Evolutionary conservation across 805 yeast species (phyloP), one percentile per base, ranked within the genome.

Genomic region (Barnettozyma siamensis): DNA sequence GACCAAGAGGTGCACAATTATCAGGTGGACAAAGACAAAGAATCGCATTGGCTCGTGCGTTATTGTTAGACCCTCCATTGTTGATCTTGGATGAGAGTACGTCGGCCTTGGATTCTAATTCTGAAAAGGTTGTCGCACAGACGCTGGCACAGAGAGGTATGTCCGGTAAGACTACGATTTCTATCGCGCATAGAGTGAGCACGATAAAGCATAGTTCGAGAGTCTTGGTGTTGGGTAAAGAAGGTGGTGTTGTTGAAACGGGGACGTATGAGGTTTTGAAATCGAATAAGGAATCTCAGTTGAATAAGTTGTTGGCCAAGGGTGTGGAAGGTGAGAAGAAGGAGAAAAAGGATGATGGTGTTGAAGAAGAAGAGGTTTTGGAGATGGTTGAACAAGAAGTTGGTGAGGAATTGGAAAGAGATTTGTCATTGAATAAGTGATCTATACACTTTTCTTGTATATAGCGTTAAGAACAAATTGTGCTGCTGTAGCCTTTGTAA

Each of bases 11-110:
- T 15, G 75, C 94, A 0, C 96, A 88, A 56, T 68, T 91, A 41
- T 83, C 95, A 46, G 98, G 97, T 17, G 98, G 98, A 13, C 98
- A 91, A 60, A 86, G 85, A 64, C 98, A 91, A 61, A 69, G 98
- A 51, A 80, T 91, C 33, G 95, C 96, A 7, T 70, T 91, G 43
- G 96, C 97, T 1, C 72, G 98, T 45, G 87, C 96, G 0, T 70
- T 91, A 39, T 70, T 91, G 38, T 69, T 85, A 39, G 72, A 80
- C 34, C 97, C 98, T 2, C 72, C 81, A 7, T 72, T 91, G n/a
- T 65, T 91, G 43, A 78, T 91, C 26, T 65, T 91, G 44, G 98
- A 91, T 60, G 98, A 91, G 60, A 96, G 97, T 12, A 91, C 98
- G 0, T 85, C 95, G 27, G 97, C 97, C 0, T 67, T 91, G 38